phyloP scores from a whole-genome alignment of 345 rosid genomes.

The Eucalyptus pauciflora region DNA sequence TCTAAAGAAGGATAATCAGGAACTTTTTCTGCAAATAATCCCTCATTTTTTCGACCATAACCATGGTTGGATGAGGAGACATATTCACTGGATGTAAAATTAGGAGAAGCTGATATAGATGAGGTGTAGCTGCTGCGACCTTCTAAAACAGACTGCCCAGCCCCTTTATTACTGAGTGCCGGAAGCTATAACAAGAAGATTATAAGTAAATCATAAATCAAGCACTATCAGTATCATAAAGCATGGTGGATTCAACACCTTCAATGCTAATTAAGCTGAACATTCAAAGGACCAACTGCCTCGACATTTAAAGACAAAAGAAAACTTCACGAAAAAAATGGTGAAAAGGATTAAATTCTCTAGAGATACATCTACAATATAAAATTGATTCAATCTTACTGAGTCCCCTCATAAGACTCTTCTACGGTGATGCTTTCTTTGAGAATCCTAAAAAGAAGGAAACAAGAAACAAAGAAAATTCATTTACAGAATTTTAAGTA shows the following conservation, averaged over 20 bases:
- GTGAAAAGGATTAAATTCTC: neutral
- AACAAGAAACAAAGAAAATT: neutral
- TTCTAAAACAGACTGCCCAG: constrained; percentile 50
- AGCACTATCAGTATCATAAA: neutral
- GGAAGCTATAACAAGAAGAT: constrained; percentile 14
- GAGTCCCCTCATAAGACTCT: neutral
- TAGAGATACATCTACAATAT: neutral
- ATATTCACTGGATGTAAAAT: constrained; percentile 59
- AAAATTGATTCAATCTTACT: neutral
- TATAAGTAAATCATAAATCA: neutral
- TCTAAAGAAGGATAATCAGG: constrained; percentile 61
- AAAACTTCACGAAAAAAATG: neutral
- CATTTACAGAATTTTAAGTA: neutral
- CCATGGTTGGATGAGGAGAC: constrained; percentile 52
- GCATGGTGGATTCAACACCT: neutral
- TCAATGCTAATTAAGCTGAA: neutral
- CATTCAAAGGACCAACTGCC: neutral
- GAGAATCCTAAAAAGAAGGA: neutral
- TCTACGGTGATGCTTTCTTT: neutral
- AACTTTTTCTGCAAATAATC: constrained; percentile 60
- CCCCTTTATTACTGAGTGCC: constrained; percentile 31
- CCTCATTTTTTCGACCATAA: constrained; percentile 69
- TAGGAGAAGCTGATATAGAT: constrained; percentile 61
- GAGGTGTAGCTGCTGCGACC: constrained; percentile 62
- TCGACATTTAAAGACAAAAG: neutral